Percentiles rank a stretch among this genome's conserved stretches.
These are phyloP conservation scores for Diphasiastrum complanatum DNA, from an alignment of 83 land plant species.

Conservation along the genomic window DNA sequence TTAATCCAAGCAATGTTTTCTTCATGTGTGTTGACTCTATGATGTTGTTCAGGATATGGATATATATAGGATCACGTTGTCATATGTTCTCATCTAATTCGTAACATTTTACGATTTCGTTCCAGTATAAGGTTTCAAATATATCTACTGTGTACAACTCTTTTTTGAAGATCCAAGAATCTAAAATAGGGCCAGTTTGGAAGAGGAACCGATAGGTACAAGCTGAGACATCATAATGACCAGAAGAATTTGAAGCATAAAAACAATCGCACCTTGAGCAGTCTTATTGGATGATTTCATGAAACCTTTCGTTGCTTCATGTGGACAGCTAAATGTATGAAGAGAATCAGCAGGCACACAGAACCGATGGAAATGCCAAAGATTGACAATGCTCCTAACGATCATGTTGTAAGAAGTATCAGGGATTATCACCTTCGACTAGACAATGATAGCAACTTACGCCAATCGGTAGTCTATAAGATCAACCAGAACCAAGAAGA, in stretches of 20 bases:
- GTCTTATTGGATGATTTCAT: slow-evolving; percentile 27
- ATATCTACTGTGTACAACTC: too few species aligned
- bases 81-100: too few species aligned
- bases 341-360: slow-evolving; percentile 45
- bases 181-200: too few species aligned
- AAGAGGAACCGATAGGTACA: neutral
- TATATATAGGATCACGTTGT: too few species aligned
- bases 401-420: slow-evolving; percentile 33
- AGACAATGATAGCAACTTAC: neutral
- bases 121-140: too few species aligned
- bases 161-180: too few species aligned
- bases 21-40: too few species aligned
- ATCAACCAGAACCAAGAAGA: neutral
- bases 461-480: slow-evolving; percentile 1
- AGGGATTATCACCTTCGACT: neutral
- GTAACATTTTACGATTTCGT: too few species aligned
- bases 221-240: neutral
- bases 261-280: slow-evolving; percentile 14
- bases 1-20: too few species aligned
- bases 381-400: slow-evolving; percentile 70
- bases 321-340: slow-evolving; percentile 47
- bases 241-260: neutral
- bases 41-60: too few species aligned
- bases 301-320: slow-evolving; percentile 27
- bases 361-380: slow-evolving; percentile 72